These are phyloP conservation scores for Bipolaris gigantea DNA, from an alignment of 2,329 filamentous ascomycete genomes.

Conservation along the genomic window DNA sequence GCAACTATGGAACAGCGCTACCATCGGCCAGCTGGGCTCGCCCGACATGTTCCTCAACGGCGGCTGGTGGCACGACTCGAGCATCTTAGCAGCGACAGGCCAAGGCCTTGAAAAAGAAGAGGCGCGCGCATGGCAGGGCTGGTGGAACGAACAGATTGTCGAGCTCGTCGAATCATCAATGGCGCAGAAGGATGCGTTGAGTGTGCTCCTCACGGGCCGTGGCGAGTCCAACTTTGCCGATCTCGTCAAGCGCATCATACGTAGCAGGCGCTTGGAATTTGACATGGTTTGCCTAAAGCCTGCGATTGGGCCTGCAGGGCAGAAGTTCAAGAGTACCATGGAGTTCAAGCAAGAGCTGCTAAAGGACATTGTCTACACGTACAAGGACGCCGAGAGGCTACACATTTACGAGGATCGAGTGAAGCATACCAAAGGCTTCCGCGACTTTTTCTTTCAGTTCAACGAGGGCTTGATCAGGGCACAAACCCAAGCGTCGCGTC, in stretches of 20 bases:
- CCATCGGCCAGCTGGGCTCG: conserved; percentile 74
- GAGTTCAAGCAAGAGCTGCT: conserved; percentile 89
- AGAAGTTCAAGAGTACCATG: conserved; percentile 82
- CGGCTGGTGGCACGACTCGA: conserved; percentile 95
- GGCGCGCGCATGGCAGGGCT: conserved; percentile 80
- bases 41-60: conserved; percentile 78
- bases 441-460: conserved; percentile 78
- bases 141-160: conserved; percentile 92
- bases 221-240: conserved; percentile 75
- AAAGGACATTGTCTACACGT: conserved; percentile 79
- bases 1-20: conserved; percentile 79
- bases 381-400: conserved; percentile 79
- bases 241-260: conserved; percentile 78
- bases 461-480: conserved; percentile 62
- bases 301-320: conserved; percentile 73
- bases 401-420: conserved; percentile 66
- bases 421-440: conserved; percentile 76
- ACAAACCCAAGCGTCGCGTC: conserved; percentile 55
- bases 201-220: conserved; percentile 84
- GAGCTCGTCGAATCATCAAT: conserved; percentile 79
- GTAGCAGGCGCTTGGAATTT: conserved; percentile 78
- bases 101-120: conserved; percentile 82
- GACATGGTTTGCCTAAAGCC: conserved; percentile 90
- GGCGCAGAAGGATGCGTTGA: conserved; percentile 80
- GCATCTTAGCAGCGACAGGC: conserved; percentile 83